phyloP scores from a whole-genome alignment of 257 asterid genomes.

The Petunia axillaris region DNA sequence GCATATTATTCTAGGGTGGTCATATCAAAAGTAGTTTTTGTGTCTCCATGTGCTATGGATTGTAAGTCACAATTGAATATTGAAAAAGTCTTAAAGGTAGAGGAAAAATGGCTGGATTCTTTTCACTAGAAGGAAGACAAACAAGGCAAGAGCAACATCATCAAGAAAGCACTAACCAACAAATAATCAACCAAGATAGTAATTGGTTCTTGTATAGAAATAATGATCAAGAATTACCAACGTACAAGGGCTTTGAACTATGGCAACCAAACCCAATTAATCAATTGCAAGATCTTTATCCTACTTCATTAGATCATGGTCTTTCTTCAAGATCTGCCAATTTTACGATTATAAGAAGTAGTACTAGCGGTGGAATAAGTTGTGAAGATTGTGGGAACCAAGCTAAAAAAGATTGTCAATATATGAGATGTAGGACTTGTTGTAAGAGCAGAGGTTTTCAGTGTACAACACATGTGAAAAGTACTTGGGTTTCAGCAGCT shows the following conservation, averaged over 20 bases:
- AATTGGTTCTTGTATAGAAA: constrained; percentile 24
- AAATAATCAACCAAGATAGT: background rate
- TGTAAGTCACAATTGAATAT: constrained; percentile 8
- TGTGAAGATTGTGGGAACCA: constrained; percentile 77
- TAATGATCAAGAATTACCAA: constrained; percentile 16
- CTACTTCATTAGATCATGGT: background rate
- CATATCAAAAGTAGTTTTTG: background rate
- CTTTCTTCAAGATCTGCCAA: background rate
- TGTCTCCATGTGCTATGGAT: constrained; percentile 4
- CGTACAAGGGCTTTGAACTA: constrained; percentile 22
- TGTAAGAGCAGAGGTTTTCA: constrained; percentile 66
- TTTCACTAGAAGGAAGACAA: constrained; percentile 24
- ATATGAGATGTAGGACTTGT: constrained; percentile 66
- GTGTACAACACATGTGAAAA: constrained; percentile 63
- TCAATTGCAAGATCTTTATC: constrained; percentile 18
- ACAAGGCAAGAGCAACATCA: constrained; percentile 9
- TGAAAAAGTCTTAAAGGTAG: background rate
- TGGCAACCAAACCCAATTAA: constrained; percentile 24
- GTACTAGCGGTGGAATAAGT: constrained; percentile 31
- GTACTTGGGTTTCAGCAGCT: constrained; percentile 76
- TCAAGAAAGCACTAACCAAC: constrained; percentile 2
- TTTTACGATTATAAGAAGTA: constrained; percentile 37
- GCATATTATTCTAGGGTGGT: background rate
- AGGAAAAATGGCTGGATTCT: constrained; percentile 22
- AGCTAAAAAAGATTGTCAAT: constrained; percentile 64